These are phyloP conservation scores for Spatholobus suberectus DNA, from an alignment of 306 rosid species.

Conservation along the genomic window DNA sequence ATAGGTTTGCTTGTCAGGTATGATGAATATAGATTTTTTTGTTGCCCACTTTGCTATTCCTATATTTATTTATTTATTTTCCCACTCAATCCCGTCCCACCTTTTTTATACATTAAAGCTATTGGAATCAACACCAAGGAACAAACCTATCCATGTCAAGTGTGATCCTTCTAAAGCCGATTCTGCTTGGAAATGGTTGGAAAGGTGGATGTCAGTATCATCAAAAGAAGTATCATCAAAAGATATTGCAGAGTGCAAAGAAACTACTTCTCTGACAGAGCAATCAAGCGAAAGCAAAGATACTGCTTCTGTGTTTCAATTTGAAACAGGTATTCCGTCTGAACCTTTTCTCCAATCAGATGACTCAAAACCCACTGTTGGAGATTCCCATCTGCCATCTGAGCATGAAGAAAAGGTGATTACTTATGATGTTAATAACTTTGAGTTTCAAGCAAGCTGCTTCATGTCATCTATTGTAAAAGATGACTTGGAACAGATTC, in stretches of 20 bases:
- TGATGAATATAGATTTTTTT: conserved; percentile 18
- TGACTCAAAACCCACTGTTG: conserved; percentile 49
- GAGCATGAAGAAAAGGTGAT: conserved; percentile 69
- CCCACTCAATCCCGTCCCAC: conserved; percentile 31
- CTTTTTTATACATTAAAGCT: conserved; percentile 52
- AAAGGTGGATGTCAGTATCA: conserved; percentile 84
- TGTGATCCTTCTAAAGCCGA: conserved; percentile 84
- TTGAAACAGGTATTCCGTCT: conserved; percentile 48
- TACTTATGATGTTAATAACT: conserved; percentile 51
- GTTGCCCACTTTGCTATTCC: conserved; percentile 17
- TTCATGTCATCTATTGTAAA: conserved; percentile 44
- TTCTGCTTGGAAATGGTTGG: conserved; percentile 98
- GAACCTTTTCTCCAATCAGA: conserved; percentile 49
- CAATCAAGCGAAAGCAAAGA: conserved; percentile 51
- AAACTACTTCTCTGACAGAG: conserved; percentile 43
- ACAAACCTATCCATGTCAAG: conserved; percentile 69
- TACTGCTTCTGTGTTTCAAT: conserved; percentile 38
- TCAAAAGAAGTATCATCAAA: conserved; percentile 51
- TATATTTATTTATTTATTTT: background rate
- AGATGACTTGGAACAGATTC: conserved; percentile 56
- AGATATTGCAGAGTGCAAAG: conserved; percentile 49
- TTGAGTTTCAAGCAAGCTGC: conserved; percentile 52
- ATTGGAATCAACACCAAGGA: conserved; percentile 77
- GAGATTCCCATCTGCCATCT: conserved; percentile 50
- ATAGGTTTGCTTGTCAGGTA: conserved; percentile 88